phyloP scores from a whole-genome alignment of 345 rosid species.

The Dimocarpus longan region DNA sequence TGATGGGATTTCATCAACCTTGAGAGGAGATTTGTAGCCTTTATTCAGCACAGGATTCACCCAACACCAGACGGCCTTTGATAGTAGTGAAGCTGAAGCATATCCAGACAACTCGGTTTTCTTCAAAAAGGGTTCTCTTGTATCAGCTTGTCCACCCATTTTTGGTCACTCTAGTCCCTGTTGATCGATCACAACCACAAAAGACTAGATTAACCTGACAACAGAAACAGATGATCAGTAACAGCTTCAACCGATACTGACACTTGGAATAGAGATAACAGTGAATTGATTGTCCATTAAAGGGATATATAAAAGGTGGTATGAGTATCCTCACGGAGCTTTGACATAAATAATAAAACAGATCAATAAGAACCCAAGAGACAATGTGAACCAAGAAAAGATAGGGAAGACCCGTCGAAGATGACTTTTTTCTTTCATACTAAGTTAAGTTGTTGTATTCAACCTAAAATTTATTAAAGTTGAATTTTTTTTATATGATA shows the following conservation, averaged over 20 bases:
- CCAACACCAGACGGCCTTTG: constrained; percentile 85
- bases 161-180: constrained; percentile 50
- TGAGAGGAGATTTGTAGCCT: constrained; percentile 83
- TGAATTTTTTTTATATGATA: no score
- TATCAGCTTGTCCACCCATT: constrained; percentile 30
- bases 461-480: no score
- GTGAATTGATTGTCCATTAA: constrained; percentile 28
- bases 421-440: no score
- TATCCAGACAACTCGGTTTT: constrained; percentile 53
- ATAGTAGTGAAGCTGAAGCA: constrained; percentile 69
- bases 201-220: constrained; percentile 53
- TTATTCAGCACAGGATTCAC: constrained; percentile 76
- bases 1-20: constrained; percentile 64
- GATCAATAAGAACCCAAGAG: no score
- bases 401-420: no score
- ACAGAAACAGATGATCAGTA: constrained; percentile 50
- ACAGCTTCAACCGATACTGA: constrained; percentile 51
- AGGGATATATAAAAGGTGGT: no score
- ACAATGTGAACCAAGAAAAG: no score
- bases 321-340: no score
- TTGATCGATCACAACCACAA: constrained; percentile 54
- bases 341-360: no score
- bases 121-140: constrained; percentile 38
- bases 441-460: no score
- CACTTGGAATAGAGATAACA: constrained; percentile 45